Conservation (phyloP, 495 filamentous ascomycete species). For the Trichoderma reesei region DNA sequence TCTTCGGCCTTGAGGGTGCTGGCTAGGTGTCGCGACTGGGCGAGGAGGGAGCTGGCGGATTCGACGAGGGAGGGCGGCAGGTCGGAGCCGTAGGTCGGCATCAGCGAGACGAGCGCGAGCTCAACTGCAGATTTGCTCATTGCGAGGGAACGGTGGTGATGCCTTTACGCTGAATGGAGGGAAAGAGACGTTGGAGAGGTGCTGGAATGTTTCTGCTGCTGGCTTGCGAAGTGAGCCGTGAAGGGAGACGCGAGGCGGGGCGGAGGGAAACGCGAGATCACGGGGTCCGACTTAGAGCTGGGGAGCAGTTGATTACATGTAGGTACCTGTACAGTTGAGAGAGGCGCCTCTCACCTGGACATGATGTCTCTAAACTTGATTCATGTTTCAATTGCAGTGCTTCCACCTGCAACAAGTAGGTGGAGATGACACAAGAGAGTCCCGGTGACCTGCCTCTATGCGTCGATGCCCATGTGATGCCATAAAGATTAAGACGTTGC, state of each 20-base stretch:
- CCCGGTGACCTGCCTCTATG: too few species aligned
- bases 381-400: too few species aligned
- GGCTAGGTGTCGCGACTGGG: conserved; percentile 75
- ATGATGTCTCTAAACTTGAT: too few species aligned
- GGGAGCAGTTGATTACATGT: background rate
- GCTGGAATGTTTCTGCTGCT: background rate
- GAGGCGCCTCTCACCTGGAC: background rate
- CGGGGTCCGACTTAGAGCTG: background rate
- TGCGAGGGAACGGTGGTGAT: background rate
- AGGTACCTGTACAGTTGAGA: background rate
- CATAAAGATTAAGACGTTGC: too few species aligned
- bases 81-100: conserved; percentile 65
- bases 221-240: background rate
- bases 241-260: conserved; percentile 3
- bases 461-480: too few species aligned
- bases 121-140: conserved; percentile 66
- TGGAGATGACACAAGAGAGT: too few species aligned
- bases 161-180: background rate
- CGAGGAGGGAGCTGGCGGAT: conserved; percentile 68
- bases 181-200: too few species aligned
- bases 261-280: background rate
- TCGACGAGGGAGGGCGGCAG: conserved; percentile 67
- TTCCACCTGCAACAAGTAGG: too few species aligned
- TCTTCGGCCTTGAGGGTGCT: conserved; percentile 75
- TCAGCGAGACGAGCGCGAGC: conserved; percentile 60